Percentiles rank a stretch among this genome's conserved stretches.
Conservation (phyloP, 192 early-diverging fungal species). For the Umbelopsis ramanniana region DNA sequence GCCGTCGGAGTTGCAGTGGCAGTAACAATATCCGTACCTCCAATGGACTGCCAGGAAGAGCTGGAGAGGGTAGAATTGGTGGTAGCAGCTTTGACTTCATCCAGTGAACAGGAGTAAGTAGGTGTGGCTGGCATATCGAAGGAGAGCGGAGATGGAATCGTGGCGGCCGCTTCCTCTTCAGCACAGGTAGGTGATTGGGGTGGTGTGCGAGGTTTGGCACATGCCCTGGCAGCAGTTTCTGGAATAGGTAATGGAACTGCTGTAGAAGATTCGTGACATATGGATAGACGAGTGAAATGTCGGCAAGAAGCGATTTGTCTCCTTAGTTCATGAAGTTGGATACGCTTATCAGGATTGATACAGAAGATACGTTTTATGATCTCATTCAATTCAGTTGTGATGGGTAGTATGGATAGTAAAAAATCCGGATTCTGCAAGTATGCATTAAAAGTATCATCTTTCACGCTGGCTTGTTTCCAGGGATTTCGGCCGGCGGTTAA, state of each 20-base stretch:
- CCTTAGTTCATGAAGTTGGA: constrained; percentile 45
- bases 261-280: constrained; percentile 1
- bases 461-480: constrained; percentile 69
- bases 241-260: constrained; percentile 1
- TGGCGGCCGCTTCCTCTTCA: neutral
- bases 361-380: constrained; percentile 78
- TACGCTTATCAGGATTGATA: constrained; percentile 65
- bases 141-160: neutral
- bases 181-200: constrained; percentile 2
- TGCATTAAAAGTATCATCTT: constrained; percentile 81
- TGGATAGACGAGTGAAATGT: constrained; percentile 44
- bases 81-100: neutral
- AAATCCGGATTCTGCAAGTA: constrained; percentile 66
- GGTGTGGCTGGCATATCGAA: constrained; percentile 6
- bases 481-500: constrained; percentile 84
- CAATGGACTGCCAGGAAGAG: constrained; percentile 10
- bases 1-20: constrained; percentile 1
- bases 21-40: neutral
- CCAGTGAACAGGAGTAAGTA: constrained; percentile 1
- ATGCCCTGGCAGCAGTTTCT: neutral
- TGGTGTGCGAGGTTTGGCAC: constrained; percentile 16
- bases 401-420: constrained; percentile 65
- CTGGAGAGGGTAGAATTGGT: neutral
- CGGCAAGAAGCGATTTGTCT: constrained; percentile 46
- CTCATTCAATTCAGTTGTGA: constrained; percentile 69